phyloP scores from a whole-genome alignment of 1,139 yeast genomes.

The Pichia norvegensis region DNA sequence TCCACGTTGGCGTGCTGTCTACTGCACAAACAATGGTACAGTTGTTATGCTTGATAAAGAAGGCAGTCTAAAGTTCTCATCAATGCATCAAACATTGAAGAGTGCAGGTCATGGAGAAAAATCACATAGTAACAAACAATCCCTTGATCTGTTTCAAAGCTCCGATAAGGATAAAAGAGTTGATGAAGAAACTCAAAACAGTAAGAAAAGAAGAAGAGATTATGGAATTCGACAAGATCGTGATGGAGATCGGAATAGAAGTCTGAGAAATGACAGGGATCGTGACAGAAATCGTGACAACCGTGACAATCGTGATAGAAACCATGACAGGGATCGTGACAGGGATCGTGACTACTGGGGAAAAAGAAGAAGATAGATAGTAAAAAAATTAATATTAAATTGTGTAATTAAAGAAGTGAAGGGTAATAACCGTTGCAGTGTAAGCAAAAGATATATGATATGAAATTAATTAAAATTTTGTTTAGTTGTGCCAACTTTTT shows the following conservation, averaged over 20 bases:
- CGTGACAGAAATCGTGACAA: background rate
- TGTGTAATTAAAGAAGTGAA: background rate
- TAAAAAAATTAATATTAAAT: background rate
- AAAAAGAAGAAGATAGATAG: background rate
- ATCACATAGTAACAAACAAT: background rate
- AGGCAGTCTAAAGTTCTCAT: background rate
- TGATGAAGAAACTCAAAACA: background rate
- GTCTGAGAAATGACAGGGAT: no score
- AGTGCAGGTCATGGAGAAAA: background rate
- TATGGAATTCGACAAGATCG: background rate
- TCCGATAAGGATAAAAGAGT: background rate
- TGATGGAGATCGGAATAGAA: background rate
- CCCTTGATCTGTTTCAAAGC: background rate
- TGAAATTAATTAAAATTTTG: background rate
- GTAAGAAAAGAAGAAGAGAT: background rate
- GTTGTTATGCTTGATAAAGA: slow-evolving; percentile 4
- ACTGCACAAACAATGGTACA: slow-evolving; percentile 3
- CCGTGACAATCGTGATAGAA: background rate
- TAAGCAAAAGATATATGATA: no score
- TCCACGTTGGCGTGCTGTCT: slow-evolving; percentile 7
- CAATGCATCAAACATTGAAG: background rate
- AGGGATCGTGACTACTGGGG: slow-evolving; percentile 6
- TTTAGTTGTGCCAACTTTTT: background rate
- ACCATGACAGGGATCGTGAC: background rate
- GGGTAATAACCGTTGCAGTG: background rate